phyloP scores from a whole-genome alignment of 805 yeast genomes.

The Dipodascus albidus region DNA sequence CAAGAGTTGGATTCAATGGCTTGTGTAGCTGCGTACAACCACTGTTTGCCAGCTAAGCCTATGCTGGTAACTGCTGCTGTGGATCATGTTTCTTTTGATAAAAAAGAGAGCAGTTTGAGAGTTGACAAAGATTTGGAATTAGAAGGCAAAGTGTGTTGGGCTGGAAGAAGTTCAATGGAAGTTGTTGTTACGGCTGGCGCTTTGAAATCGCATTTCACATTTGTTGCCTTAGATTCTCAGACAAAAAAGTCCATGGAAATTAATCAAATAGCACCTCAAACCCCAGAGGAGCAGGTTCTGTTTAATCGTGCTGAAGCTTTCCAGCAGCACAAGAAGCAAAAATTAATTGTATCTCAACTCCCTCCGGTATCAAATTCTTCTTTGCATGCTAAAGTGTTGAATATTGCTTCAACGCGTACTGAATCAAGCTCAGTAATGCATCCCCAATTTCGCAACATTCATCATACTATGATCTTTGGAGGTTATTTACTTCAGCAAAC shows the following conservation, averaged over 20 bases:
- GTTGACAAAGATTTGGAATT: neutral
- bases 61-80: neutral
- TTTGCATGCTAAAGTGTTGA: neutral
- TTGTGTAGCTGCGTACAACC: neutral
- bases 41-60: neutral
- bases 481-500: neutral
- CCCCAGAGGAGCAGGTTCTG: neutral
- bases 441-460: neutral
- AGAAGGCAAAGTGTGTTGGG: neutral
- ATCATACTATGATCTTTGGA: neutral
- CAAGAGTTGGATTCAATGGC: neutral
- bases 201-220: neutral
- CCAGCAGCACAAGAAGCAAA: neutral
- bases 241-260: neutral
- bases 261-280: neutral
- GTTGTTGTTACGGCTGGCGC: neutral
- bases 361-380: neutral
- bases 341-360: neutral
- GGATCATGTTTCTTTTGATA: neutral
- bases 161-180: neutral
- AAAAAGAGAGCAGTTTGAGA: neutral
- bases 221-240: neutral
- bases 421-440: neutral
- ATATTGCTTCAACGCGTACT: neutral
- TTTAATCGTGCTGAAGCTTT: neutral